Evolutionary conservation across 352 stramenopile genomes (phyloP).

Genomic region (Chrysophaeum taylorii): DNA sequence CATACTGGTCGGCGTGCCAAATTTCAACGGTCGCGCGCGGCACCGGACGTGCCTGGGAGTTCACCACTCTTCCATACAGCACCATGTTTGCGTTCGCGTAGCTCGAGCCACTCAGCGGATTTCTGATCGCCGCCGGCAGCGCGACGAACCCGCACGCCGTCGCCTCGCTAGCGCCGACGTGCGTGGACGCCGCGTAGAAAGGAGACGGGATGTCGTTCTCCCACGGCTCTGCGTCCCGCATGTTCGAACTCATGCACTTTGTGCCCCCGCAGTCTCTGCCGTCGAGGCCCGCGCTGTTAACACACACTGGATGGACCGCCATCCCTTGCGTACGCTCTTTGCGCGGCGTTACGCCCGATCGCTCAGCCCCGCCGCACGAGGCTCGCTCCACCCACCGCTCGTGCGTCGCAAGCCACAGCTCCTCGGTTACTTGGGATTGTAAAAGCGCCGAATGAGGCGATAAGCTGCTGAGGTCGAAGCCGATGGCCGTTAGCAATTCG

Average conservation of each 20-base stretch:
- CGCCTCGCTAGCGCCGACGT: not conserved
- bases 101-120: not conserved
- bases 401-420: slow-evolving; percentile 6
- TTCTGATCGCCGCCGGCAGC: not conserved
- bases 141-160: not conserved
- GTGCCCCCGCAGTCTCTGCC: not conserved
- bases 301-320: not conserved
- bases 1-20: slow-evolving; percentile 11
- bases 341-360: not conserved
- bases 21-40: not conserved
- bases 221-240: not conserved
- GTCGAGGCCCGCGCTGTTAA: not conserved
- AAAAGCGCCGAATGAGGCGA: not conserved
- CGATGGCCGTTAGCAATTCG: too few relatives aligned
- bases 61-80: not conserved
- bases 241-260: not conserved
- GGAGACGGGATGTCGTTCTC: not conserved
- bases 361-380: not conserved
- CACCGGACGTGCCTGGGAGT: not conserved
- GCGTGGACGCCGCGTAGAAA: not conserved
- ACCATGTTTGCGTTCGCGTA: not conserved
- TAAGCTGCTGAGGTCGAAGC: not conserved
- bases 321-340: not conserved
- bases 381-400: not conserved
- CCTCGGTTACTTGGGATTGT: not conserved